Percentiles rank a stretch among this genome's conserved stretches.
These are phyloP conservation scores for Diaporthe vexans DNA, from an alignment of 2,329 filamentous ascomycete species.

Conservation along the genomic window DNA sequence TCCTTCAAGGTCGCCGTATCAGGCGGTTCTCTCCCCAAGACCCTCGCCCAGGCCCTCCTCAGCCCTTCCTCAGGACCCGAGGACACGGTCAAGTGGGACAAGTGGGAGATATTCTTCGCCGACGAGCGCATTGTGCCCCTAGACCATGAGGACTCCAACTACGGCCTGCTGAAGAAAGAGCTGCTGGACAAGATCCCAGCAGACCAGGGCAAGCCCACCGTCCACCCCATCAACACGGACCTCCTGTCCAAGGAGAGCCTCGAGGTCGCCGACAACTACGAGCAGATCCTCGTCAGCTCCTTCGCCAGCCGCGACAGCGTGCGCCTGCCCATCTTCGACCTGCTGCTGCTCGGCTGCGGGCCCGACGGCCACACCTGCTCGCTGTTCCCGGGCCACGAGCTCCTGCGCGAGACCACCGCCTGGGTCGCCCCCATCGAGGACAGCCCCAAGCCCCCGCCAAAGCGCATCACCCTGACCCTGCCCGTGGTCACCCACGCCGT, in stretches of 20 bases:
- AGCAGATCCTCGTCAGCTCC: conserved; percentile 84
- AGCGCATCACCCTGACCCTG: conserved; percentile 91
- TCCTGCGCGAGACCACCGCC: conserved; percentile 87
- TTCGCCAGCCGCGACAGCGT: conserved; percentile 96
- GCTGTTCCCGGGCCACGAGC: conserved; percentile 89
- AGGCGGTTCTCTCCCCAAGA: conserved; percentile 91
- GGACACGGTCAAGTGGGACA: conserved; percentile 81
- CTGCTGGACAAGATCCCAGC: conserved; percentile 89
- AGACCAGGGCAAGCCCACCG: conserved; percentile 74
- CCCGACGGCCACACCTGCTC: conserved; percentile 98
- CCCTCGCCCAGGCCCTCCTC: conserved; percentile 87
- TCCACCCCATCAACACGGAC: conserved; percentile 81
- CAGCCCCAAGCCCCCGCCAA: conserved; percentile 93
- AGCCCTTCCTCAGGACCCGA: conserved; percentile 62
- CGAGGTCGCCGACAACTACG: conserved; percentile 94
- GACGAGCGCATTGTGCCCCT: conserved; percentile 96
- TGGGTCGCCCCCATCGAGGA: conserved; percentile 95
- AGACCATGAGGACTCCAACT: conserved; percentile 94
- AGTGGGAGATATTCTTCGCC: conserved; percentile 99
- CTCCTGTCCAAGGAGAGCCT: conserved; percentile 80
- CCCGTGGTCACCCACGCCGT: conserved; percentile 91
- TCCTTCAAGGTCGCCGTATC: conserved; percentile 94
- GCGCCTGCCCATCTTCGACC: conserved; percentile 93
- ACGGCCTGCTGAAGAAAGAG: conserved; percentile 87
- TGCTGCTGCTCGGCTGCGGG: conserved; percentile 92